Base-by-base conservation (phyloP, 257 asterid species). In the Solanum microdontum region DNA sequence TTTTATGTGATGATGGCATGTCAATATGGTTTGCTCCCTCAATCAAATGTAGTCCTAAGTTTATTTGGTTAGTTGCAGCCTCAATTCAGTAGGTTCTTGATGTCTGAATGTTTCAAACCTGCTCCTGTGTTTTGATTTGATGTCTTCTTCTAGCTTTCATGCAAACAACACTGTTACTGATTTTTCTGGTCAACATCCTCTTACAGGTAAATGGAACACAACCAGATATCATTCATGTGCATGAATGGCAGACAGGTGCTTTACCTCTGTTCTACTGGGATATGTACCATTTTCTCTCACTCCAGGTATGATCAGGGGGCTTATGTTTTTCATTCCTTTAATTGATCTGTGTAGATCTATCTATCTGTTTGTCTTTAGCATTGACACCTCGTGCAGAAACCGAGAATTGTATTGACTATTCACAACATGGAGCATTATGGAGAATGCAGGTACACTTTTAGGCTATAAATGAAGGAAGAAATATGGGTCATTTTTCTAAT, bases 371-470 rank as follows among this genome's bases (percentile, higher is more conserved):
- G 62, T 68, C 45, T 84, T 34, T 17, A 64, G 75, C 82, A n/a
- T 84, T 84, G 66, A 82, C 39, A 64, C 88, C 76, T 75, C 76
- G 76, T 89, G 88, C 88, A 96, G 99, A 95, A 93, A 91, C 98
- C 97, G 21, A 92, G 98, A 89, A 90, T 96, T 88, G 93, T 94
- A 88, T 90, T 95, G 94, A 96, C 98, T 36, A 94, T 95, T 88
- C 99, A 96, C 92, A 96, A 96, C 91, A 94, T 96, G 99, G 99
- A 95, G 94, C 98, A 96, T 82, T 94, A 94, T 87, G 99, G 98
- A 90, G 99, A 96, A 88, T 96, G 99, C 98, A 93, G 97, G 99
- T 95, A 86, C 74, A 70, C 58, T 83, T 3, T 69, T 36, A 39
- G 40, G 28, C 69, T 82, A 17, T 39, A 48, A 10, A 48, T 8